Base-by-base conservation (phyloP, 2,329 filamentous ascomycete species). In the Ceratocystis huliohia region DNA sequence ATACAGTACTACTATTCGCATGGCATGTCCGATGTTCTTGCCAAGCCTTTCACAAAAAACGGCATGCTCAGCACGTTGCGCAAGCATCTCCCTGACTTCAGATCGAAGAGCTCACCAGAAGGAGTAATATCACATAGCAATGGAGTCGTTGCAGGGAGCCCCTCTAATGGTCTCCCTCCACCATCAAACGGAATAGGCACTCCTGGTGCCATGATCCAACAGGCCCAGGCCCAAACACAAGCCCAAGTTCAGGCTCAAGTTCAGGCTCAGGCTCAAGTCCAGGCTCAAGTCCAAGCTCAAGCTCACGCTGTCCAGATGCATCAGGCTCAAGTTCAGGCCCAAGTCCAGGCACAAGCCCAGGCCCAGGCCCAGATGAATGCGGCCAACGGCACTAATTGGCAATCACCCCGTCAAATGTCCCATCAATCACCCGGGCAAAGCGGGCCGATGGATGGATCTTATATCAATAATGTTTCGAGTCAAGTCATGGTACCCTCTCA, bases 11-110 rank as follows among this genome's bases (percentile, higher is more conserved):
- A 99, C 74, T 97, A 96, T 78, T 87, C 93, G 72, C 92, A 96
- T 77, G 94, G 92, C 94, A 96, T 99, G 92, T 95, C 96, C 73
- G 94, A 96, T 73, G 93, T 99, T 20, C 79, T 99, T 68, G 93
- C 94, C 0, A 99, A 99, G 74, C 94, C 94, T 0, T 99, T 99
- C 74, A 99, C 94, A 3, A 88, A 88, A 72, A 88, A 91, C 70
- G 89, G 88, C 48, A 89, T 94, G 79, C 81, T 90, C 66, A 86
- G 88, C 70, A 88, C 96, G 77, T 81, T 99, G 37, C 89, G 94
- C 75, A 95, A 93, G 73, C 91, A 96, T 73, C 80, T 97, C 63
- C 82, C 84, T n/a, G 88, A 91, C 73, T 81, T 96, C 20, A 28
- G 53, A 28, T 44, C 63, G 20, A 59, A 66, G 61, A 59, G 57